A percentile compares a stretch with the other conserved stretches of the same genome.
Conservation (phyloP, 768 basidiomycete genomes). For the Megacollybia marginata region DNA sequence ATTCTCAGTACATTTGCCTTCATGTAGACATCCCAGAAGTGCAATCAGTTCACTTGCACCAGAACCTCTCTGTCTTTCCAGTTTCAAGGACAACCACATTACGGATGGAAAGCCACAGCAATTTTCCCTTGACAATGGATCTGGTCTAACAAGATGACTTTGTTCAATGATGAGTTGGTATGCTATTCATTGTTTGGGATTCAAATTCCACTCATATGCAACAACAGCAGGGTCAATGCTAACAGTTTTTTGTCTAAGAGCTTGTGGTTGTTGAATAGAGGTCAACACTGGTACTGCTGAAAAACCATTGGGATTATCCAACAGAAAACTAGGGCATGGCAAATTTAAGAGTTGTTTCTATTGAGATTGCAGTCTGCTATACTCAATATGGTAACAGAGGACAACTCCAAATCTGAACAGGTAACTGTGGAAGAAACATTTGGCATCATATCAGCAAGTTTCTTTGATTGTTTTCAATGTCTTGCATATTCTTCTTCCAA, state of each 20-base stretch:
- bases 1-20: constrained; percentile 16
- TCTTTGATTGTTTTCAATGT: too few relatives aligned
- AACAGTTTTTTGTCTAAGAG: too few relatives aligned
- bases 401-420: neutral
- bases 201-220: constrained; percentile 20
- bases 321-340: too few relatives aligned
- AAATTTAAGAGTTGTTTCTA: too few relatives aligned
- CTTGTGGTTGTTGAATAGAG: too few relatives aligned
- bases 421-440: too few relatives aligned
- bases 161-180: constrained; percentile 25
- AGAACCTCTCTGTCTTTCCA: constrained; percentile 19
- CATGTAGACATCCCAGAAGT: constrained; percentile 13
- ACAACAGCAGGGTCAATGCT: constrained; percentile 11
- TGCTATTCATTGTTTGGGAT: constrained; percentile 24
- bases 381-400: too few relatives aligned
- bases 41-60: constrained; percentile 14
- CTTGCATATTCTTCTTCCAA: too few relatives aligned
- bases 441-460: neutral
- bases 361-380: too few relatives aligned
- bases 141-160: constrained; percentile 1
- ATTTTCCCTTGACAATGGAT: constrained; percentile 23
- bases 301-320: too few relatives aligned
- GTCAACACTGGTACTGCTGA: too few relatives aligned
- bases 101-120: constrained; percentile 24
- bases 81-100: constrained; percentile 20